Base-by-base conservation (phyloP, 2,329 filamentous ascomycete species). In the Calonectria honghensis region DNA sequence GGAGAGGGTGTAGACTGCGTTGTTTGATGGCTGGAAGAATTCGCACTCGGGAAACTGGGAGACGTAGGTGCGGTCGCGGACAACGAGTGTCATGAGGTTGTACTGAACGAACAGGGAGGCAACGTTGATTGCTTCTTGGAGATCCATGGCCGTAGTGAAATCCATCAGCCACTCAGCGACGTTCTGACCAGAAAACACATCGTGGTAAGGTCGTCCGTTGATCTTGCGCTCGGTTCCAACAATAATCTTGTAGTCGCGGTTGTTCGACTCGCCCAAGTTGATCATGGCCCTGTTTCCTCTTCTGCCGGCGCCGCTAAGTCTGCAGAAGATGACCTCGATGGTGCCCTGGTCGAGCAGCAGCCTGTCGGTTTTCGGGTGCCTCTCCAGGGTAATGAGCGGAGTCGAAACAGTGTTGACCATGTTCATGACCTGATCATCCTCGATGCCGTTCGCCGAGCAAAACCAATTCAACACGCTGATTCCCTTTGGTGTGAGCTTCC, bases 401-500 rank as follows among this genome's bases (percentile, higher is more conserved):
- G 96, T 95, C 11, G 94, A 93, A 78, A 96, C 95, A 63, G 93
- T 89, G 72, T 94, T 94, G 48, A 97, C 89, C 2, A 98, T 89
- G 78, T 97, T 95, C 76, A 94, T 92, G 71, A 98, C 94, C 84
- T 98, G 96, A 80, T 94, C 93, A 81, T 98, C 96, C 79, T 97
- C 95, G 79, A 98, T 98, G 75, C 96, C 97, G 80, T 99, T 99
- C 79, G 95, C 92, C 75, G 95, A 91, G 85, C 96, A 98, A 87
- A 98, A 99, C 71, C 95, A 92, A 82, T 97, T 94, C 76, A 99
- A 86, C 67, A 98, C 94, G 81, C 95, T 93, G 83, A 98, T 95
- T 52, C 96, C 97, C 87, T 99, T 99, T n/a, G 96, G 93, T 0
- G 97, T 98, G 77, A 98, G 88, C 82, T 98, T 96, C 94, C 96